These are phyloP conservation scores for Murraya koenigii DNA, from an alignment of 345 rosid genomes.

Conservation along the genomic window DNA sequence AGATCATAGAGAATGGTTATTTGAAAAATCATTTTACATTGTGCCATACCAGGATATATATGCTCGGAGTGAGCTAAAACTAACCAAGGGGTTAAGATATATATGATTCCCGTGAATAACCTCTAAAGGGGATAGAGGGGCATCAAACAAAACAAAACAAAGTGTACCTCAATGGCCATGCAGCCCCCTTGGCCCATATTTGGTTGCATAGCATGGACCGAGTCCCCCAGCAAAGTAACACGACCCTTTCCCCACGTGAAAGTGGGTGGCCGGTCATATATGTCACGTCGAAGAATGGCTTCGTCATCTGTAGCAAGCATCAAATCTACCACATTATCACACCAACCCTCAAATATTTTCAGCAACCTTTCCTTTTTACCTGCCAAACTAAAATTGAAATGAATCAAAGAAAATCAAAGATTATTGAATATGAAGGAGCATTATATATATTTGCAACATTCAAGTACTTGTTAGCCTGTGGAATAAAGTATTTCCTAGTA, in stretches of 20 bases:
- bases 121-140: neutral
- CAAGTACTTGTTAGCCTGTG: neutral
- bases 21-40: neutral
- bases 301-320: slow-evolving; percentile 73
- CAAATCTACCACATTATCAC: slow-evolving; percentile 81
- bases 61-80: neutral
- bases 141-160: neutral
- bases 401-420: slow-evolving; percentile 2
- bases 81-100: neutral
- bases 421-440: neutral
- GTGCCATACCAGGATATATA: neutral
- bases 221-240: slow-evolving; percentile 93
- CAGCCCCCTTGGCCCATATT: slow-evolving; percentile 97
- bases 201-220: slow-evolving; percentile 95
- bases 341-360: slow-evolving; percentile 87
- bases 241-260: slow-evolving; percentile 88
- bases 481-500: neutral
- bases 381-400: slow-evolving; percentile 20
- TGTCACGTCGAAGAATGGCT: slow-evolving; percentile 79
- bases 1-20: neutral
- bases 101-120: neutral
- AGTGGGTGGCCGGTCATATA: slow-evolving; percentile 67
- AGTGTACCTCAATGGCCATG: slow-evolving; percentile 89
- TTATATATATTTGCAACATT: neutral
- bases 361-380: slow-evolving; percentile 77